phyloP scores from a whole-genome alignment of 2,329 filamentous ascomycete genomes.

The Gnomoniopsis smithogilvyi region DNA sequence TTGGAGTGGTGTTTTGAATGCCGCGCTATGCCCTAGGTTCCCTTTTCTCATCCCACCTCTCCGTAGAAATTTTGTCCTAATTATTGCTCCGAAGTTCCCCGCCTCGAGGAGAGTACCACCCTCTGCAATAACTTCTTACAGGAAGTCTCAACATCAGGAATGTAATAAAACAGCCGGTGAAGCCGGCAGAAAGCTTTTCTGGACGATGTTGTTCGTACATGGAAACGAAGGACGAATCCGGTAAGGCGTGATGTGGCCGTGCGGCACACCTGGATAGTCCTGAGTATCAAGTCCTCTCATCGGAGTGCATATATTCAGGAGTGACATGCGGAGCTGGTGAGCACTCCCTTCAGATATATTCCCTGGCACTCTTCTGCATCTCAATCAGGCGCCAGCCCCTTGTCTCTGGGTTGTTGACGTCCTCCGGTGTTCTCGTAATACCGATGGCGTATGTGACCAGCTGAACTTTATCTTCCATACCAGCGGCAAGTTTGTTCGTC shows the following conservation, averaged over 20 bases:
- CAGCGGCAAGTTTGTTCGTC: slow-evolving; percentile 82
- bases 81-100: slow-evolving; percentile 1
- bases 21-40: slow-evolving; percentile 7
- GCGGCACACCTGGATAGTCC: background rate
- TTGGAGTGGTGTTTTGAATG: slow-evolving; percentile 19
- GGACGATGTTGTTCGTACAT: background rate
- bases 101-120: background rate
- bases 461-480: slow-evolving; percentile 98
- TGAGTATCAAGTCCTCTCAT: background rate
- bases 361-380: slow-evolving; percentile 95
- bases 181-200: background rate
- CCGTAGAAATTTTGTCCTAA: background rate
- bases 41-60: background rate
- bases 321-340: background rate
- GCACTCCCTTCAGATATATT: slow-evolving; percentile 58
- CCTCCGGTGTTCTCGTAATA: slow-evolving; percentile 88
- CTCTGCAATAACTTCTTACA: slow-evolving; percentile 10
- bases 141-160: background rate
- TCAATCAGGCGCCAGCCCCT: slow-evolving; percentile 97
- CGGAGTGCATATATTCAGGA: no score
- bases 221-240: background rate
- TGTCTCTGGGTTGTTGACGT: slow-evolving; percentile 95
- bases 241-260: background rate
- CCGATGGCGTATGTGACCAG: slow-evolving; percentile 98
- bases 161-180: slow-evolving; percentile 1